Percentiles rank a stretch among this genome's conserved stretches.
These are phyloP conservation scores for Bipolaris sorokiniana DNA, from an alignment of 2,329 filamentous ascomycete genomes.

Conservation along the genomic window DNA sequence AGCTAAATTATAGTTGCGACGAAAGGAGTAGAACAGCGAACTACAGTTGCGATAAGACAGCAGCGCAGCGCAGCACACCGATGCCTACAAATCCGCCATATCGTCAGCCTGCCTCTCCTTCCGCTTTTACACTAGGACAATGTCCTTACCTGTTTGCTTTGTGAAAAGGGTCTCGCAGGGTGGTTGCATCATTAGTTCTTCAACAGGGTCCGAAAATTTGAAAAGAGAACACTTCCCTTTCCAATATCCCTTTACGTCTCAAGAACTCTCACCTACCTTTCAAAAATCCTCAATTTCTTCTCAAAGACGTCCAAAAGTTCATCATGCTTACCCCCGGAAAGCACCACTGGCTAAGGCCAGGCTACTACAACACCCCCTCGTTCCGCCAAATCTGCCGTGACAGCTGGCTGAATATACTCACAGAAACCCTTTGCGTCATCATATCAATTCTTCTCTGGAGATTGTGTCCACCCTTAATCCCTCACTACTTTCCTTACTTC, in stretches of 20 bases:
- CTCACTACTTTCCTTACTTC: conserved; percentile 61
- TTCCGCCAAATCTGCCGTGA: conserved; percentile 19
- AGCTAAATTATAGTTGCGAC: too few species aligned
- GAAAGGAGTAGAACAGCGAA: not conserved
- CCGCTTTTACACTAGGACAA: too few species aligned
- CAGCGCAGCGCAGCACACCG: too few species aligned
- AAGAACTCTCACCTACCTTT: not conserved
- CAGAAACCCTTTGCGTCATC: conserved; percentile 66
- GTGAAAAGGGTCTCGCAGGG: not conserved
- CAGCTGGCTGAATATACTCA: conserved; percentile 65
- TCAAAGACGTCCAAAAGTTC: not conserved
- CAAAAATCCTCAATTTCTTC: too few species aligned
- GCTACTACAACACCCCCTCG: conserved; percentile 21
- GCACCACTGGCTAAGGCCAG: conserved; percentile 6
- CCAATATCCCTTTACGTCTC: too few species aligned
- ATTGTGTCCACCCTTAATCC: conserved; percentile 60
- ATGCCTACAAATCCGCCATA: too few species aligned
- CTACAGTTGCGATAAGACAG: too few species aligned
- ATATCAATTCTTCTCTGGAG: conserved; percentile 52
- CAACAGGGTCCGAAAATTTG: too few species aligned
- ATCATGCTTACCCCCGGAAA: not conserved
- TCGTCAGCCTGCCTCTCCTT: too few species aligned
- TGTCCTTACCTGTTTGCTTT: not conserved
- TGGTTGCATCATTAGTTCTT: too few species aligned
- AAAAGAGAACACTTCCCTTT: too few species aligned